Evolutionary conservation across 2,329 filamentous ascomycete genomes (phyloP), one percentile per base, ranked within the genome.

Genomic region (Cladosporium sp.): DNA sequence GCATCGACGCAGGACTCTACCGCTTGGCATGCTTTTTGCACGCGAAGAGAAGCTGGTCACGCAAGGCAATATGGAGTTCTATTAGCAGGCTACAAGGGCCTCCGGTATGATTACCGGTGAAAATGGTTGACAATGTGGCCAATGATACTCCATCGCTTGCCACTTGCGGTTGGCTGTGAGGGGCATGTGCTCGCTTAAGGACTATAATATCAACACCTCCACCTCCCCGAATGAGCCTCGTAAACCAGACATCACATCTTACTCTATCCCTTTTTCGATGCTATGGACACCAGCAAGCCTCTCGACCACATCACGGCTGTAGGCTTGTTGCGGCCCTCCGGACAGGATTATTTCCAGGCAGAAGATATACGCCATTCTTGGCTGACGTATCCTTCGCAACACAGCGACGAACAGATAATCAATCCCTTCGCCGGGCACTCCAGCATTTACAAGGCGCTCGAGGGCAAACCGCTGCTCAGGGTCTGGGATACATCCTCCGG

Each of bases 401-500:
- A 10, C 37, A 44, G 37, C 18, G 18, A 21, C 7, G 37, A 18
- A 3, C 37, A 44, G 8, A 6, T n/a, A 7, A 18, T 18, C 18
- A 44, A 44, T 6, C 37, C 37, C 2, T 44, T 44, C 18, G 2
- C 16, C 2, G 18, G n/a, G 7, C 5, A 10, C 3, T 21, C 18
- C 18, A 62, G 35, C 29, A 52, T 65, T 5, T 64, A 33, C 37
- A 35, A 16, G 18, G 40, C 33, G 29, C 52, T 66, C 3, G 52
- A 53, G 58, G 50, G 49, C 18, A 57, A 14, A 37, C 21, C 53
- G 14, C 31, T 67, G 21, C 33, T 71, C 44, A 64, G 69, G 21
- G 59, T 64, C n/a, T 71, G 60, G 53, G 68, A 71, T 57, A 3
- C 12, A n/a, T 33, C 18, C 33, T 67, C 67, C 46, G 69, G 69